Evolutionary conservation across 805 yeast species (phyloP), one percentile per base, ranked within the genome.

Genomic region (Yamadazyma endophytica): DNA sequence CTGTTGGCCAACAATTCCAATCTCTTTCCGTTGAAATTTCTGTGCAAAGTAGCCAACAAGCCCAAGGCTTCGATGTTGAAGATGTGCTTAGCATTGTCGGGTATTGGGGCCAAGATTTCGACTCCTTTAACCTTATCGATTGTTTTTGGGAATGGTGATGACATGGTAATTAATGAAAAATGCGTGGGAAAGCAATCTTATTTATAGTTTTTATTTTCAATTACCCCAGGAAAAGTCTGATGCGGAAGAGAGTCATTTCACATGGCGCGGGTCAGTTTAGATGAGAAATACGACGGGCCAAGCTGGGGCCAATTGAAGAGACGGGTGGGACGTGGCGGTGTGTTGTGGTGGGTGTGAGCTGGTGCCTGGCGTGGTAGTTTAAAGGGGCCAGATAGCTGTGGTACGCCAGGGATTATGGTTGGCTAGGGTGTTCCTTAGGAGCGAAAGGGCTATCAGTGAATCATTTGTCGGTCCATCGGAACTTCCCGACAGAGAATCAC

Each of bases 21-120:
- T 58, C 92, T 74, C 29, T 68, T 74, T 21, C 51, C 61, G 54
- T 82, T 78, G 68, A 83, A 83, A 31, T 81, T 68, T 53, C 87
- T 75, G 58, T 83, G 92, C 40, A 83, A 66, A 20, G 83, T 64
- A 16, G 83, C 86, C 37, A 83, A 73, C 43, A 83, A 78, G 31
- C 76, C 79, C 36, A 83, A 61, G 4, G 89, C 83, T 45, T 65
- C 85, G 12, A 68, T 56, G 35, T 77, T 72, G 47, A 76, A 67
- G 44, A 79, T 73, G 54, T 75, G 76, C 50, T 67, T 64, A 37
- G 78, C 61, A 47, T 56, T 41, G 44, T 59, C 50, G 48, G 75
- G 59, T 34, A 77, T 54, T 21, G 73, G 70, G 26, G 77, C 80
- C 49, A 68, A 69, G 39, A 76, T 58, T 46, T 71, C 66, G 29